Evolutionary conservation across 2,329 filamentous ascomycete species (phyloP), one percentile per base, ranked within the genome.

Genomic region (Periconia sp.): DNA sequence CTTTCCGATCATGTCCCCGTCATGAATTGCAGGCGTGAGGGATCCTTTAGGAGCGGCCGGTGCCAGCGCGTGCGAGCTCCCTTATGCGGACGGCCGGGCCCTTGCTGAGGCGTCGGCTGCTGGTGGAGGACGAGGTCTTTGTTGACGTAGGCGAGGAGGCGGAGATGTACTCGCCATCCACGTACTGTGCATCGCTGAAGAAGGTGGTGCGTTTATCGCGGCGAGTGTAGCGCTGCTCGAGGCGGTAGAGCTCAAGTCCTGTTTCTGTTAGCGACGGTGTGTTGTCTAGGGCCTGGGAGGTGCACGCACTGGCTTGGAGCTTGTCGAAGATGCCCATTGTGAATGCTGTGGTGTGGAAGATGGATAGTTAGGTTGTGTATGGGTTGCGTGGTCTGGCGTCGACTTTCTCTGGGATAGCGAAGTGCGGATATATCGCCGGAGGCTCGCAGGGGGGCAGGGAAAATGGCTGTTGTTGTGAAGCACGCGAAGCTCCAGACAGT

Each of bases 111-210:
- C 66, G 65, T 22, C 61, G 54, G 43, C 52, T 61, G 51, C 37
- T 60, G 35, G 57, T 57, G 4, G 57, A 50, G 24, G 52, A 52
- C 18, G 61, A 56, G 13, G 59, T 62, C 6, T 58, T 65, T 29
- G 63, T 57, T 9, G 63, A 62, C 11, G 62, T 61, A 15, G 68
- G 68, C 16, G 63, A 65, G 13, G 65, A 63, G 36, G 69, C 69
- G 79, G 91, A 95, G 70, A 96, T 79, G 76, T 96, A 96, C 77
- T 96, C 92, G 73, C 92, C 94, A 68, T 97, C 89, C 54, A 96
- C 88, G 72, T 97, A 97, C 69, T 89, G 82, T 21, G 91, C 92
- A 63, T 89, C 91, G 65, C 88, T 91, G 65, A 88, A 85, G 71
- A 95, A 96, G 48, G 89, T 94, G 40, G 86, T 92, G 69, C 92